Evolutionary conservation across 1,139 yeast genomes (phyloP), one percentile per base, ranked within the genome.

Genomic region (Geotrichum histeridarum): DNA sequence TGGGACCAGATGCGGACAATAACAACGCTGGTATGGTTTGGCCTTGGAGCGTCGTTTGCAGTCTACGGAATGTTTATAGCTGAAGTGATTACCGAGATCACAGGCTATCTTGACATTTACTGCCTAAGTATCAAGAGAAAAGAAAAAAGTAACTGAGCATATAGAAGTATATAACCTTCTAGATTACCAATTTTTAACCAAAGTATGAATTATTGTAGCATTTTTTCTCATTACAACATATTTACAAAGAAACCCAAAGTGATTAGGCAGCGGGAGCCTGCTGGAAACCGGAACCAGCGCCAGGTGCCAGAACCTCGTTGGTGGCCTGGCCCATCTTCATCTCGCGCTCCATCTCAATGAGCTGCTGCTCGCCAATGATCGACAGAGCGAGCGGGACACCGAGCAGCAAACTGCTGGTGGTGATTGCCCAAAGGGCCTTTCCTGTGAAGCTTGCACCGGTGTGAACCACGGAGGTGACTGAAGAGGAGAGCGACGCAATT

Each of bases 311-410:
- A 51, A 88, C 83, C 61, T 86, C 94, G 67, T 84, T 88, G 39
- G 94, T 88, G 59, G 88, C 84, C 73, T 86, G 90, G 70, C 86
- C 91, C 69, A 89, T 78, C 64, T 86, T 83, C 79, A 90, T 84
- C 69, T 89, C 95, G 77, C 87, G 88, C 76, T 91, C 97, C 86
- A 89, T 81, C 74, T 91, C 97, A 70, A 84, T 83, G 69, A 91
- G 80, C 75, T 91, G 97, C 67, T 90, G 93, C 76, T 91, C 99
- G 59, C 91, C 83, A 66, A 91, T 79, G 63, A 91, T 86, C 53
- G 96, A 87, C 67, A 93, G 77, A 7, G 96, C 84, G 64, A 89
- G 78, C 60, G 99, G 99, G 54, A 90, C 96, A 68, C 97, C 98
- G 66, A 93, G 77, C 62, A 93, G 80, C 66, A 94, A 75, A 42